phyloP scores from a whole-genome alignment of 345 rosid genomes.

The Camelina laxa region DNA sequence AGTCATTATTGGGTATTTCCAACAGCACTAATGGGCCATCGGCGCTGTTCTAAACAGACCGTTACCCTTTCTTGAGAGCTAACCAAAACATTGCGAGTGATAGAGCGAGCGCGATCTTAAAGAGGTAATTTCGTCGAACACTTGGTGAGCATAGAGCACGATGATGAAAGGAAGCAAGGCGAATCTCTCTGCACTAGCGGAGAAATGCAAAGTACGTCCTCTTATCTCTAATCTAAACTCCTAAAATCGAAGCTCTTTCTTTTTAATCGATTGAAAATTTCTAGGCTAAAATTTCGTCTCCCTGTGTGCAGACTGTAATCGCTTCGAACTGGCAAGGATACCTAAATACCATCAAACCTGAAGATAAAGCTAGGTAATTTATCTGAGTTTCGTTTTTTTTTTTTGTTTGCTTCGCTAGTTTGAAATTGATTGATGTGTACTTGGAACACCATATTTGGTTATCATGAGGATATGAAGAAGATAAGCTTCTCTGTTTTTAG shows the following conservation, averaged over 20 bases:
- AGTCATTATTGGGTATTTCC: not conserved
- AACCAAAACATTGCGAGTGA: not conserved
- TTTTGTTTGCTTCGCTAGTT: too few relatives aligned
- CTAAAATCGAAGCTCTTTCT: not conserved
- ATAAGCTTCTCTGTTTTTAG: not conserved
- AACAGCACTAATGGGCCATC: constrained; percentile 17
- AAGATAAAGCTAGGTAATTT: constrained; percentile 77
- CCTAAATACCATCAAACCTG: constrained; percentile 80
- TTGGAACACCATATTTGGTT: too few relatives aligned
- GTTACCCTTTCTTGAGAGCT: not conserved
- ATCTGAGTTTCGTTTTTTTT: too few relatives aligned
- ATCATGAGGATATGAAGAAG: too few relatives aligned
- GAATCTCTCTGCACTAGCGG: constrained; percentile 55
- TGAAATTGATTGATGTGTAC: too few relatives aligned
- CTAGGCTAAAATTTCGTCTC: constrained; percentile 6
- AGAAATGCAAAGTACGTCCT: constrained; percentile 73
- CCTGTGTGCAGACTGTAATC: constrained; percentile 61
- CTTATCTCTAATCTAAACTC: constrained; percentile 2
- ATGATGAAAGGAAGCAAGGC: constrained; percentile 70
- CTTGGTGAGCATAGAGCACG: constrained; percentile 42
- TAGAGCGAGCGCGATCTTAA: not conserved
- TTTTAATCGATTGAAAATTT: not conserved
- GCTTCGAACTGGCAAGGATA: constrained; percentile 84
- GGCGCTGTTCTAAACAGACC: not conserved
- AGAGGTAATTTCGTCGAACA: constrained; percentile 58